Evolutionary conservation across 371 early-diverging fungal species (phyloP), one percentile per base, ranked within the genome.

Genomic region (Lichtheimia ramosa): DNA sequence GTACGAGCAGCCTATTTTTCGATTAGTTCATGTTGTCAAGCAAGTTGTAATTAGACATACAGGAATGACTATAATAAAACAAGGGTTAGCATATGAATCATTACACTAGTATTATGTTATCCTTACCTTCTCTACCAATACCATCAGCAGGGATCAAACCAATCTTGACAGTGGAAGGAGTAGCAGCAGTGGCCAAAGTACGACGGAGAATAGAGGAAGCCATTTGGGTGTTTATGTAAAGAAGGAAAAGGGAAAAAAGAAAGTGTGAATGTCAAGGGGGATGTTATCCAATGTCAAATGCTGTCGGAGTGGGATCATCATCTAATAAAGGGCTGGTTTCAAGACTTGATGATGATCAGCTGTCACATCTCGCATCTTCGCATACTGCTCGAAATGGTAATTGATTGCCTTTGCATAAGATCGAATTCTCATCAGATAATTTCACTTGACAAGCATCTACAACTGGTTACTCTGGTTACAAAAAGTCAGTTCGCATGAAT

Each of bases 91-190:
- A 18, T 48, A n/a, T 48, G 14, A 5, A 15, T 39, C n/a, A n/a
- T 25, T 25, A 25, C 54, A 5, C 18, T 2, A 2, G 3, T 5
- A 14, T 27, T n/a, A n/a, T 41, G 15, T 46, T 34, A 5, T 20
- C 41, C 7, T 62, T 71, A 74, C 80, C 97, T 83, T 96, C 96
- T 61, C 84, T 79, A 59, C 96, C 96, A 58, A 97, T 97, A 56
- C 97, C 96, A 71, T 97, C 97, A 46, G 92, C 96, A 24, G 96
- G 95, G 66, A 96, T 92, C 61, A 97, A 77, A 16, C 94, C 96
- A 64, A 96, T 93, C 55, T 87, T 94, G 56, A 90, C 75, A 24
- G 82, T 69, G 62, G 83, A 83, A 52, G 79, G 66, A 16, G 72
- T 53, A 39, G 68, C 59, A 56, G 75, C 63, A 58, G 81, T 68